Evolutionary conservation across 768 basidiomycete genomes (phyloP), one percentile per base, ranked within the genome.

Genomic region (Paxillus involutus): DNA sequence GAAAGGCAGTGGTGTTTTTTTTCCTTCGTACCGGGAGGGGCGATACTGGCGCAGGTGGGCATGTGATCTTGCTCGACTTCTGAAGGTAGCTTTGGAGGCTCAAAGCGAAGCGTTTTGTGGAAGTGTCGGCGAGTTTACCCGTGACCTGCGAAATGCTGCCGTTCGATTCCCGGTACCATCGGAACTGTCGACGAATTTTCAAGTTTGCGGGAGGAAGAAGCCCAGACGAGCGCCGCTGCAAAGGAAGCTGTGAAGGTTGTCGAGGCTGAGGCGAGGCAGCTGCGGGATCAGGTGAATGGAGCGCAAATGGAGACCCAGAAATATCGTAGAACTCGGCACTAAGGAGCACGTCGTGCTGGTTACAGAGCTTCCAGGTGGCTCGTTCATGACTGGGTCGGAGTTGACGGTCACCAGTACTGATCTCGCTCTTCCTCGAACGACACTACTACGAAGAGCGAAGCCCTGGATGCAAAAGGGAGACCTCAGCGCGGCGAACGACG

Each of bases 1-100:
- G 49, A 62, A 65, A 10, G 65, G 66, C 16, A 57, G 52, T 14
- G 58, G 52, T n/a, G 43, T 39, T 30, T 8, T 44, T n/a, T 36
- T n/a, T 36, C 47, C 33, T 35, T n/a, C 44, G 24, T 26, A 24
- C 24, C 4, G 44, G 47, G 19, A 11, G 30, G 5, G 32, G 7
- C 4, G 29, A 12, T 7, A 37, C 35, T 24, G 42, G n/a, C 12
- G 48, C 24, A 19, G 41, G 26, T 19, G 21, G 49, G 5, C 50
- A 56, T 10, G 46, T 56, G 14, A 41, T 51, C 13, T 51, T 50
- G 14, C 58, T 56, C 0, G 51, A 48, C 19, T 26, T 53, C 29
- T 47, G 45, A 53, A 53, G 33, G 29, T 39, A 32, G 33, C 19
- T 30, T 7, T 47, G 32, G 45, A 53, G 6, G 46, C 29, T n/a